Evolutionary conservation across 495 filamentous ascomycete species (phyloP).

Genomic region (Amorphotheca resinae): DNA sequence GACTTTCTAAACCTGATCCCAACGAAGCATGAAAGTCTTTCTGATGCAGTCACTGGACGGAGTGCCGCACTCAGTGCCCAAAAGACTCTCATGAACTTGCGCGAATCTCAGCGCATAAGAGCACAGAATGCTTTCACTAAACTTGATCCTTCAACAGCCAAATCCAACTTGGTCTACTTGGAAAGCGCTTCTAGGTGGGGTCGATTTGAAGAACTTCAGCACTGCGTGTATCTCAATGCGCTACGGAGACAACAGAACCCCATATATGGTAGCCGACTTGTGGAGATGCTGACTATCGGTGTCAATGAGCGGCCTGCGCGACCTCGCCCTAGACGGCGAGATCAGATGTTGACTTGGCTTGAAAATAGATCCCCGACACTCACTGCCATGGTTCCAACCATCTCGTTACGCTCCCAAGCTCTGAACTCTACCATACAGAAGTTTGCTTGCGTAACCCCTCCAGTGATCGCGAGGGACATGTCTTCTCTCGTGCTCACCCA

Average conservation of each 20-base stretch:
- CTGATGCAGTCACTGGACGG: slow-evolving; percentile 45
- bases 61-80: slow-evolving; percentile 53
- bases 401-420: slow-evolving; percentile 55
- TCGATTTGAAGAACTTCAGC: slow-evolving; percentile 66
- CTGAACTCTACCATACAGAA: slow-evolving; percentile 69
- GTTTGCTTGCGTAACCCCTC: slow-evolving; percentile 84
- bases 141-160: slow-evolving; percentile 46
- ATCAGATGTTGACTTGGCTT: slow-evolving; percentile 57
- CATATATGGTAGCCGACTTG: slow-evolving; percentile 63
- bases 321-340: slow-evolving; percentile 38
- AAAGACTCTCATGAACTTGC: slow-evolving; percentile 45
- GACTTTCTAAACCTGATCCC: slow-evolving; percentile 74
- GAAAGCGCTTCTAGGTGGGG: slow-evolving; percentile 59
- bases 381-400: slow-evolving; percentile 55
- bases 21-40: slow-evolving; percentile 54
- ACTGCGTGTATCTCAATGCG: slow-evolving; percentile 68
- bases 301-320: slow-evolving; percentile 39
- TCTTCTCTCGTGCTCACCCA: slow-evolving; percentile 49
- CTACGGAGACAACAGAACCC: slow-evolving; percentile 70
- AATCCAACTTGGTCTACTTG: slow-evolving; percentile 57
- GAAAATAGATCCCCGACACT: slow-evolving; percentile 57
- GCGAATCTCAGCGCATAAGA: slow-evolving; percentile 48
- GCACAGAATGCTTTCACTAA: slow-evolving; percentile 47
- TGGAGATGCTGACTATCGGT: slow-evolving; percentile 58
- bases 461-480: slow-evolving; percentile 70